phyloP scores from a whole-genome alignment of 208 protist species.

The Acanthamoeba lenticulata region DNA sequence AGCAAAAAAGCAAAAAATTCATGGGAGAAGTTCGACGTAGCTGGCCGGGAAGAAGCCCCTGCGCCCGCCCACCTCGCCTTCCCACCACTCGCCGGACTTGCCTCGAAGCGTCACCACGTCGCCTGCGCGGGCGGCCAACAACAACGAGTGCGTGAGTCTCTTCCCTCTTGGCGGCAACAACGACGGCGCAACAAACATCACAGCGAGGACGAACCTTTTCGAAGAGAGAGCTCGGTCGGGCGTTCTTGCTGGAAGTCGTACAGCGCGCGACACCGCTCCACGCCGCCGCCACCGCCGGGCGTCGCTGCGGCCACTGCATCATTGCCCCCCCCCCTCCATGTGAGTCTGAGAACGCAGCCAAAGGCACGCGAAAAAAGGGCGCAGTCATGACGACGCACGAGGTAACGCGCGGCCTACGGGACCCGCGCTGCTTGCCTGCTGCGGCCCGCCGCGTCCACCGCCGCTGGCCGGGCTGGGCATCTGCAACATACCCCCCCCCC shows the following conservation, averaged over 20 bases:
- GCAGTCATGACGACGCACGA: too few species aligned
- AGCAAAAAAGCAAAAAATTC: too few species aligned
- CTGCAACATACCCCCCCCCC: too few species aligned
- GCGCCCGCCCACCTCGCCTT: constrained; percentile 45
- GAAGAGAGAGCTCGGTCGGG: neutral
- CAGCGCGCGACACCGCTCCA: neutral
- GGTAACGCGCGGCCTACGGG: too few species aligned
- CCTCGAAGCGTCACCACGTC: neutral
- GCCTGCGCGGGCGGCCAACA: neutral
- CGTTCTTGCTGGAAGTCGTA: constrained; percentile 12
- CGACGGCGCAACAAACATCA: neutral
- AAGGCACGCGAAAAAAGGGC: too few species aligned
- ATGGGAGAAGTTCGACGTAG: constrained; percentile 62
- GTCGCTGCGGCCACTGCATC: neutral
- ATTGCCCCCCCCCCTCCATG: neutral
- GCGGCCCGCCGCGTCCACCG: too few species aligned
- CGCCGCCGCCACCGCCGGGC: neutral
- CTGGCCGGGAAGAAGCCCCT: constrained; percentile 62
- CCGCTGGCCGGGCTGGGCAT: too few species aligned
- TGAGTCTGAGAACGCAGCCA: neutral
- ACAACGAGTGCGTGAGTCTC: neutral
- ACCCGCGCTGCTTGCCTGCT: too few species aligned
- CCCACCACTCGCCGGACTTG: constrained; percentile 67
- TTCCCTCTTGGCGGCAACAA: too few species aligned
- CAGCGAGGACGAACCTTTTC: neutral